These are phyloP conservation scores for Hyphodiscus hymeniophilus DNA, from an alignment of 495 filamentous ascomycete genomes.

Conservation along the genomic window DNA sequence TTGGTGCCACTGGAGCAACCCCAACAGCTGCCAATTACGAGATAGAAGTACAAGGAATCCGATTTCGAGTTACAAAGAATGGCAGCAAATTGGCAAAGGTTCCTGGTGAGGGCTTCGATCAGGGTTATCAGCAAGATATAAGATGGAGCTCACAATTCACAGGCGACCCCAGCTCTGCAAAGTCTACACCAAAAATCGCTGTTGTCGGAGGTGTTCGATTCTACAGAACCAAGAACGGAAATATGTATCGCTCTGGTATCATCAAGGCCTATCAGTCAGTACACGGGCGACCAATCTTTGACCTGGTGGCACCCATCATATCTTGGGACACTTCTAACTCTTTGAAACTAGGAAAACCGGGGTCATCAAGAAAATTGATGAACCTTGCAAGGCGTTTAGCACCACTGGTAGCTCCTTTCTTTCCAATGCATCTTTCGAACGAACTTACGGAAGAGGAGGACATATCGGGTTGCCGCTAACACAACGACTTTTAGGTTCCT, in stretches of 20 bases:
- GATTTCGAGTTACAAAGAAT: conserved; percentile 64
- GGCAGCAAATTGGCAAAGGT: conserved; percentile 80
- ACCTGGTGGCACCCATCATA: neutral
- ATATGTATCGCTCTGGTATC: conserved; percentile 70
- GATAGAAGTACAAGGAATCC: conserved; percentile 64
- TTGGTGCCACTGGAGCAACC: conserved; percentile 5
- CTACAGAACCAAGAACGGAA: conserved; percentile 83
- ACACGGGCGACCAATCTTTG: conserved; percentile 33
- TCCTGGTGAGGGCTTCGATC: conserved; percentile 47
- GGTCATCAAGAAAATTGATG: conserved; percentile 57
- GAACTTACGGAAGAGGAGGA: neutral
- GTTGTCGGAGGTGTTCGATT: conserved; percentile 77
- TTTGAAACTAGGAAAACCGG: conserved; percentile 28
- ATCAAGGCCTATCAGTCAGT: conserved; percentile 57
- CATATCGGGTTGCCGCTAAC: conserved; percentile 19
- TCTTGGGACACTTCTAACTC: conserved; percentile 7
- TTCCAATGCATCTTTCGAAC: conserved; percentile 1
- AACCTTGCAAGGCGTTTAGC: conserved; percentile 83
- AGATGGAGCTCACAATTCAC: conserved; percentile 36
- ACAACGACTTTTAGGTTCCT: conserved; percentile 52
- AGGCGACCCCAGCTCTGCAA: conserved; percentile 58
- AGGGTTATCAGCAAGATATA: conserved; percentile 3
- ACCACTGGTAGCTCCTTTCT: conserved; percentile 70
- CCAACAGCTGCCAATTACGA: conserved; percentile 46
- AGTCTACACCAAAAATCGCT: conserved; percentile 70